These are phyloP conservation scores for Megacollybia marginata DNA, from an alignment of 768 basidiomycete species.

Conservation along the genomic window DNA sequence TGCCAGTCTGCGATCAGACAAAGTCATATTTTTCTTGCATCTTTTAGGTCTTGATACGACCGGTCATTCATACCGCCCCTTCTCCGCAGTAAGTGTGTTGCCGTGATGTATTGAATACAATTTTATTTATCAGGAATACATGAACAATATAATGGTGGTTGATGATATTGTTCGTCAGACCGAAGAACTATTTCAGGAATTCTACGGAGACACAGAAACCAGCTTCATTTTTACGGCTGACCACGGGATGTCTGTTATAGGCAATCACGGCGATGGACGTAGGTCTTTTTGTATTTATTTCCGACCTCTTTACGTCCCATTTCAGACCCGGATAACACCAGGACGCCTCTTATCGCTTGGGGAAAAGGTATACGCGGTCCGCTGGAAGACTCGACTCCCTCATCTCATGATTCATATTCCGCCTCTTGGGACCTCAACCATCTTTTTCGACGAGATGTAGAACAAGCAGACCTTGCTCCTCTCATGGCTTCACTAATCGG, in stretches of 20 bases:
- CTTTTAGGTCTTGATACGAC: conserved; percentile 82
- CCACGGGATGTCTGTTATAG: conserved; percentile 85
- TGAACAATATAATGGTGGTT: conserved; percentile 75
- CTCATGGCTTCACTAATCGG: conserved; percentile 74
- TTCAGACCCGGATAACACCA: conserved; percentile 79
- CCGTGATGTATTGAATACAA: neutral
- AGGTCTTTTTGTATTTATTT: conserved; percentile 12
- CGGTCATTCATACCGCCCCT: conserved; percentile 79
- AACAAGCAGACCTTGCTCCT: conserved; percentile 76
- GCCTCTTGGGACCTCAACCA: conserved; percentile 51
- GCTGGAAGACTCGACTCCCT: conserved; percentile 42
- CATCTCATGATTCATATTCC: conserved; percentile 71
- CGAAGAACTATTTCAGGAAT: conserved; percentile 52
- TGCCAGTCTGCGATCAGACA: conserved; percentile 43
- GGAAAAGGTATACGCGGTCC: conserved; percentile 71
- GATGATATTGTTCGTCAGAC: conserved; percentile 66
- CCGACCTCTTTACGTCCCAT: neutral
- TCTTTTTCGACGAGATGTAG: conserved; percentile 63
- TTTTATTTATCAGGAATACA: conserved; percentile 56
- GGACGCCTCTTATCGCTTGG: conserved; percentile 81
- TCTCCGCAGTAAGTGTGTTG: conserved; percentile 48
- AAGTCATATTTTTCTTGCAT: conserved; percentile 77
- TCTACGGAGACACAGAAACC: conserved; percentile 64
- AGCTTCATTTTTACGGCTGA: conserved; percentile 81
- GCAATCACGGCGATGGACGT: conserved; percentile 89